Evolutionary conservation across 805 yeast species (phyloP), one percentile per base, ranked within the genome.

Genomic region (Candida xiaguanensis): DNA sequence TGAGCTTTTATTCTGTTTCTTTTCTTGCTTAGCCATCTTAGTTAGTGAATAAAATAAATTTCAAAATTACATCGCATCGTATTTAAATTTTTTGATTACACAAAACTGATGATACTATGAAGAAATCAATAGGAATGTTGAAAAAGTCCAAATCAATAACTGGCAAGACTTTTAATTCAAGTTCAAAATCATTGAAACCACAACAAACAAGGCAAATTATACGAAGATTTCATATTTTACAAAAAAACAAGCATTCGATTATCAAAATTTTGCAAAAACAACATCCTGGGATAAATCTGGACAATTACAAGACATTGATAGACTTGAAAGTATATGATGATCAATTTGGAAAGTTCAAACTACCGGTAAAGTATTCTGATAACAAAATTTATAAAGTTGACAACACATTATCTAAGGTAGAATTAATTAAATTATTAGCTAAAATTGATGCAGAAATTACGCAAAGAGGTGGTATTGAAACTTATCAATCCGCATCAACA

Each of bases 401-500:
- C 34, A 46, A 40, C 18, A 39, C 37, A 5, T 35, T 50, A 2
- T 32, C 41, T 19, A 30, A 39, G 8, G 26, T 26, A 2, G 48
- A 57, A 7, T 43, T 63, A 12, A 51, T 61, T 2, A 35, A 37
- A 1, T 50, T 55, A 4, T 57, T 84, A 9, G 82, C 77, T 0
- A 68, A 67, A 36, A 75, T 89, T 5, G 82, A 80, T 45, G 72
- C 67, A 2, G 89, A 85, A 52, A 72, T 84, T 3, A 65, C 65
- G 7, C 70, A 65, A 30, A 66, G 80, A 31, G 97, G 96, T 0
- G 97, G 96, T 0, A 57, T 91, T 2, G 72, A 78, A 36, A 75
- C 77, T 8, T 91, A 91, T 56, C 99, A 91, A 53, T 60, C 71
- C 15, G 98, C 98, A 0, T 86, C 96, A 2, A 75, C 84, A 1